Evolutionary conservation across 2,329 filamentous ascomycete species (phyloP), one percentile per base, ranked within the genome.

Genomic region (Aspergillus sp.): DNA sequence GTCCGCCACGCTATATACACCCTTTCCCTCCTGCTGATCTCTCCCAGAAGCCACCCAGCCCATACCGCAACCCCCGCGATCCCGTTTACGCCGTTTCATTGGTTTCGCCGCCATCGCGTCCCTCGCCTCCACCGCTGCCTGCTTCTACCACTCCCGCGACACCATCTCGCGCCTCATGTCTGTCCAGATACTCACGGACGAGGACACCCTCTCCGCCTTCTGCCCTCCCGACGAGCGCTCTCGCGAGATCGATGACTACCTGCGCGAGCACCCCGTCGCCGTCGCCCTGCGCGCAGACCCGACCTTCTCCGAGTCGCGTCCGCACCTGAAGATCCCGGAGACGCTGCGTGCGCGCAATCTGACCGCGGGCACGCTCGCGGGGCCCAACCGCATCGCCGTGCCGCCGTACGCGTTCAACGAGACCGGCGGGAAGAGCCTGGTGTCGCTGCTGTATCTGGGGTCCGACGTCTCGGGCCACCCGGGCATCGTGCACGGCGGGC

Each of bases 401-500:
- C 88, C 89, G 3, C 86, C 89, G 1, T 70, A 85, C 28, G 74
- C 76, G 4, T 96, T 88, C 71, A 70, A 66, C 33, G 82, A 91
- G 45, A 70, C 74, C 14, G 74, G 70, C 16, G 82, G 84, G 33
- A 79, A 77, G 63, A 73, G 70, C 30, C 64, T 84, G 34, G 75
- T 88, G 4, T 75, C 78, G 10, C 72, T 96, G 26, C 72, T 79
- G 33, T 88, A 88, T 53, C 70, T 94, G 0, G 89, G 89, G 2
- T 63, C 71, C 2, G 78, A 84, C 48, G 66, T 96, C 25, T 95
- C 86, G 54, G 89, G 89, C 2, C 88, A 96, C 58, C 83, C 85
- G 4, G 86, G 83, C 2, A 85, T 96, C 41, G 74, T 95, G 5
- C 91, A 96, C 57, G 89, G 89, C 31, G 89, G 89, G 0, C 66